A percentile compares a stretch with the other conserved stretches of the same genome.
Conservation (phyloP, 2,329 filamentous ascomycete genomes). For the Fusarium sp. region DNA sequence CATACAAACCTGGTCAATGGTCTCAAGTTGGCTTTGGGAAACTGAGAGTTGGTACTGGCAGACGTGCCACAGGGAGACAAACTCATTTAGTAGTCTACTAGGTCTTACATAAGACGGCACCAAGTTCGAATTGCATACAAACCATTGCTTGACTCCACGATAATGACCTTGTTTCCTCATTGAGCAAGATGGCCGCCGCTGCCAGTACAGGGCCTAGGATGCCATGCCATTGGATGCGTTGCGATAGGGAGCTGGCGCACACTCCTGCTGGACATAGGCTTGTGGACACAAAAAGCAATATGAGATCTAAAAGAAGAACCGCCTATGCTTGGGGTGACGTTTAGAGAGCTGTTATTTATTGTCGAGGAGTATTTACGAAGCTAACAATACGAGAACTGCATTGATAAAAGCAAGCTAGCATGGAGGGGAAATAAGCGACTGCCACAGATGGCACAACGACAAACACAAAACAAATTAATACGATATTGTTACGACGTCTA, state of each 20-base stretch:
- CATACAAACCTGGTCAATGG: background rate
- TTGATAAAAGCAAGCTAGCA: background rate
- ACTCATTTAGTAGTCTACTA: conserved; percentile 29
- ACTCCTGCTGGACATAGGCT: conserved; percentile 22
- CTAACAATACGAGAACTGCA: conserved; percentile 18
- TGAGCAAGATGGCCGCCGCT: conserved; percentile 12
- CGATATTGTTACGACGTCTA: background rate
- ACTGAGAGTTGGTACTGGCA: background rate
- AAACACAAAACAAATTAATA: background rate
- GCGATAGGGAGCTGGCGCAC: conserved; percentile 16
- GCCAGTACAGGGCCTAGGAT: conserved; percentile 13
- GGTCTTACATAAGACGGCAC: conserved; percentile 42
- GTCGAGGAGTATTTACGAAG: conserved; percentile 12
- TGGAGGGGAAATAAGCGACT: background rate
- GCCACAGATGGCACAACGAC: too few relatives aligned
- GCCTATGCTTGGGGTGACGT: background rate
- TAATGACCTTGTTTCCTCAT: conserved; percentile 1
- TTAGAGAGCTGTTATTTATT: conserved; percentile 10
- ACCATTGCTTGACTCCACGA: conserved; percentile 10
- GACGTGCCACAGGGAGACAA: conserved; percentile 10
- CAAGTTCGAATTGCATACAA: conserved; percentile 26
- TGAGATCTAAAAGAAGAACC: conserved; percentile 35
- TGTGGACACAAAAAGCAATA: conserved; percentile 37
- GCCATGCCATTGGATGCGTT: conserved; percentile 4
- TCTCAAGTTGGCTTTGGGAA: background rate